These are phyloP conservation scores for Schizophyllum amplum DNA, from an alignment of 1,284 basidiomycete genomes.

Conservation along the genomic window DNA sequence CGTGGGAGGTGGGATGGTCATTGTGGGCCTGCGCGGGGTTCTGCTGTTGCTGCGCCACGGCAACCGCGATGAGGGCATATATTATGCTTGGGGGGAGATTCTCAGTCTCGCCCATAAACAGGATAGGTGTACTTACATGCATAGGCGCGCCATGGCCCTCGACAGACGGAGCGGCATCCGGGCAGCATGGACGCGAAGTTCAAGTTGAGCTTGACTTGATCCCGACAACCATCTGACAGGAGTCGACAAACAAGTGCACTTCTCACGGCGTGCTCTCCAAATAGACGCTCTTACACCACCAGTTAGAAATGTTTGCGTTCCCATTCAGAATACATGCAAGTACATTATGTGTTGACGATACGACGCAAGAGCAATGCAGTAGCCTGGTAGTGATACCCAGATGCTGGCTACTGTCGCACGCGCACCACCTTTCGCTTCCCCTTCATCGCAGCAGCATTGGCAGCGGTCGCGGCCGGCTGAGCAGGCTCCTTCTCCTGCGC, in stretches of 20 bases:
- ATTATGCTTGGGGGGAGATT: not conserved
- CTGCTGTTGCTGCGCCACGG: not conserved
- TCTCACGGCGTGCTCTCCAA: no score
- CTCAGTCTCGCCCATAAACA: not conserved
- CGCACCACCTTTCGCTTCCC: constrained; percentile 75
- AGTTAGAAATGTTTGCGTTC: no score
- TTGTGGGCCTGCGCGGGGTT: not conserved
- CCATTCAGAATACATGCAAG: no score
- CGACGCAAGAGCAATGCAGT: no score
- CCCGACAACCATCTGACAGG: not conserved
- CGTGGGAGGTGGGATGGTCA: not conserved
- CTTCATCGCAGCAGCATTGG: constrained; percentile 35
- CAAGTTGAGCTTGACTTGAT: not conserved
- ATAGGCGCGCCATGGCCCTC: not conserved
- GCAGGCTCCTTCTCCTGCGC: constrained; percentile 43
- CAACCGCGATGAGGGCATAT: not conserved
- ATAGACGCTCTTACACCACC: no score
- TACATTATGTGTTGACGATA: no score
- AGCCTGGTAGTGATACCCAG: no score
- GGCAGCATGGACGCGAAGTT: not conserved
- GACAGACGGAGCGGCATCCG: not conserved
- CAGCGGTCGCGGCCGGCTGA: constrained; percentile 19
- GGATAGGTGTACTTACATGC: not conserved
- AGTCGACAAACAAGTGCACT: not conserved
- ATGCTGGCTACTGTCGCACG: constrained; percentile 43